A percentile compares a stretch with the other conserved stretches of the same genome.
phyloP scores from a whole-genome alignment of 2,329 filamentous ascomycete species.

The Coleophoma eucalyptorum region DNA sequence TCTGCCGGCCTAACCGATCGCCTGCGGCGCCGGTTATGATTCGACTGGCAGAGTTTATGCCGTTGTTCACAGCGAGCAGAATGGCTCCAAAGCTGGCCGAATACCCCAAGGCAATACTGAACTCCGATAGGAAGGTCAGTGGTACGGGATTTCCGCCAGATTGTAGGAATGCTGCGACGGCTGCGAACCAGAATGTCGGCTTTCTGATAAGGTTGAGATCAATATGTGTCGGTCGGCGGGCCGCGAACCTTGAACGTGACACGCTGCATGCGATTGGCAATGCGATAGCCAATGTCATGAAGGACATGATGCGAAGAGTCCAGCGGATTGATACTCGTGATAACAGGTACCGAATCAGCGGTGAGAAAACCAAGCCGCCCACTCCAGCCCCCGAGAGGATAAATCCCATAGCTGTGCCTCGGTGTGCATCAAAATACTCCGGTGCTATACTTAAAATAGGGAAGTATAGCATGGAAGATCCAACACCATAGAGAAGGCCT shows the following conservation, averaged over 20 bases:
- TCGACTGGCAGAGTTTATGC: slow-evolving; percentile 40
- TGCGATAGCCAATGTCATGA: slow-evolving; percentile 32
- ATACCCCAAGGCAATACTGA: slow-evolving; percentile 39
- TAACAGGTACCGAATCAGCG: slow-evolving; percentile 35
- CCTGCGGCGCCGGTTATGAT: slow-evolving; percentile 39
- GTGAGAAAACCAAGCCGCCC: slow-evolving; percentile 38
- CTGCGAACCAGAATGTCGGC: slow-evolving; percentile 37
- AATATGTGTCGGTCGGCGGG: slow-evolving; percentile 32
- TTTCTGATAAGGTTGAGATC: slow-evolving; percentile 31
- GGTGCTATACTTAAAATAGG: slow-evolving; percentile 41
- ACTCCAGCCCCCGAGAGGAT: slow-evolving; percentile 38
- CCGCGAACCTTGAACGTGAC: slow-evolving; percentile 33
- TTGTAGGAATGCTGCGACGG: slow-evolving; percentile 35
- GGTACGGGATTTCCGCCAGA: slow-evolving; percentile 42
- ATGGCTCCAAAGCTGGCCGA: slow-evolving; percentile 35
- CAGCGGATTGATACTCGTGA: slow-evolving; percentile 37
- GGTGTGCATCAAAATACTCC: slow-evolving; percentile 44
- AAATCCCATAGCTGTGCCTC: slow-evolving; percentile 41
- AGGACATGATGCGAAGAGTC: slow-evolving; percentile 36
- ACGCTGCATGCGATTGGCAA: slow-evolving; percentile 36
- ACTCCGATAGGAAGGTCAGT: slow-evolving; percentile 43
- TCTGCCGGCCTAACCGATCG: slow-evolving; percentile 43
- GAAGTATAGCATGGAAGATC: slow-evolving; percentile 35
- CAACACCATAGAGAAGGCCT: slow-evolving; percentile 41
- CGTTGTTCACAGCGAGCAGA: slow-evolving; percentile 40